Conservation (phyloP, 1,284 basidiomycete species). For the Phellopilus nigrolimitatus region DNA sequence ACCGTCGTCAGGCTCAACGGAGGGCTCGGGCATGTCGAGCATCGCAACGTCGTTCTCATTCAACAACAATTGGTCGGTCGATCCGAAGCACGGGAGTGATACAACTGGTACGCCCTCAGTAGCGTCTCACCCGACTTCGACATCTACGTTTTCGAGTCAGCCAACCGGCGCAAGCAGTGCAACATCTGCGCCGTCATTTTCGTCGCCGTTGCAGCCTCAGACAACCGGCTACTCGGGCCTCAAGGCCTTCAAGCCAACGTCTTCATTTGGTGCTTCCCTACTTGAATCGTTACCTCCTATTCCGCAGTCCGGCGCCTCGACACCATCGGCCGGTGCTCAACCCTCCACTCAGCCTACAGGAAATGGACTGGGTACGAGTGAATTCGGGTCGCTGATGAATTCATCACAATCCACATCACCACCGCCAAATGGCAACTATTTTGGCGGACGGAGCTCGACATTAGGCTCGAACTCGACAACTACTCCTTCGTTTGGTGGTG, state of each 20-base stretch:
- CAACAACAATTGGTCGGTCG: constrained; percentile 27
- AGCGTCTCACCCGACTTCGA: constrained; percentile 35
- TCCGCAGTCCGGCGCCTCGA: constrained; percentile 50
- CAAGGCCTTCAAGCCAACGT: constrained; percentile 89
- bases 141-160: constrained; percentile 39
- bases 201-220: constrained; percentile 60
- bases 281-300: constrained; percentile 75
- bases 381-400: not conserved
- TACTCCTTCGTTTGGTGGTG: constrained; percentile 20
- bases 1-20: constrained; percentile 12
- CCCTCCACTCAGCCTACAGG: constrained; percentile 10
- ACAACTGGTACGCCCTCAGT: constrained; percentile 25
- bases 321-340: constrained; percentile 38
- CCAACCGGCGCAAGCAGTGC: constrained; percentile 40
- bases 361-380: not conserved
- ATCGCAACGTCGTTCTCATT: constrained; percentile 68
- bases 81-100: constrained; percentile 24
- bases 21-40: constrained; percentile 42
- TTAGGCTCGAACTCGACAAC: constrained; percentile 21
- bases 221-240: constrained; percentile 78
- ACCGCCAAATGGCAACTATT: constrained; percentile 3
- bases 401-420: not conserved
- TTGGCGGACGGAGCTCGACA: not conserved
- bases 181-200: constrained; percentile 27
- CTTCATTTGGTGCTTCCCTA: constrained; percentile 80